phyloP scores from a whole-genome alignment of 805 yeast species.

The Zygoascus tannicola region DNA sequence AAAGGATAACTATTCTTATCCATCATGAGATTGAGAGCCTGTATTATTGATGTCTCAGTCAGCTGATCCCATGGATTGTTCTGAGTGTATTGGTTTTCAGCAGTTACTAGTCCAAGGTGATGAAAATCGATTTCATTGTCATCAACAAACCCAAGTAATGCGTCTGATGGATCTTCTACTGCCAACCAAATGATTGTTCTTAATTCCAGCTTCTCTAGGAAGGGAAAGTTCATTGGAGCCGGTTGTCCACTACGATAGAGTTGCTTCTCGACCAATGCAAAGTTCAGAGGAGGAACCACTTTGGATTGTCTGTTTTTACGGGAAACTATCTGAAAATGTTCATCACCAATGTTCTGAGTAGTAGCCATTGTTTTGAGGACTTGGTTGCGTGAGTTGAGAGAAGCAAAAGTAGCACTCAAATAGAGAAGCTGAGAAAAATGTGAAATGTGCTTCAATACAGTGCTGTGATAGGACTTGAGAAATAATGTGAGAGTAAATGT shows the following conservation, averaged over 20 bases:
- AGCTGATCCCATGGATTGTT: conserved; percentile 96
- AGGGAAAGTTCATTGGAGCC: conserved; percentile 83
- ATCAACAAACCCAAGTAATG: conserved; percentile 72
- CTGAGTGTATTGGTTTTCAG: conserved; percentile 31
- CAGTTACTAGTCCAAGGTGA: conserved; percentile 74
- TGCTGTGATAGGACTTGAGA: too few relatives aligned
- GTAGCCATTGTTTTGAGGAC: too few relatives aligned
- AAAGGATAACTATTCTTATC: conserved; percentile 72
- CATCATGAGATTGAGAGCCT: conserved; percentile 68
- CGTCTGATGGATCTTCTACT: conserved; percentile 90
- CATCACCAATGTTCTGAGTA: too few relatives aligned
- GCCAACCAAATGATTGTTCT: conserved; percentile 89
- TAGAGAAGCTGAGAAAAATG: too few relatives aligned
- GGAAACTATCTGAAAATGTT: too few relatives aligned
- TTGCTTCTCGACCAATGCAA: conserved; percentile 86
- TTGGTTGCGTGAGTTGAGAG: too few relatives aligned
- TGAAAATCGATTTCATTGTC: conserved; percentile 62
- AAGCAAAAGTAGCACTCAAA: too few relatives aligned
- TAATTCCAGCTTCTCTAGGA: conserved; percentile 61
- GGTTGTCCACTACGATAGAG: conserved; percentile 93
- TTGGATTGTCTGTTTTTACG: conserved; percentile 13
- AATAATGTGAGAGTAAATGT: too few relatives aligned
- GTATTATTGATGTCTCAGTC: conserved; percentile 69
- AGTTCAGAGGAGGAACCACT: conserved; percentile 82
- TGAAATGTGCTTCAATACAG: too few relatives aligned